Conservation (phyloP, 148 eudicot genomes). For the Camellia granthamiana region DNA sequence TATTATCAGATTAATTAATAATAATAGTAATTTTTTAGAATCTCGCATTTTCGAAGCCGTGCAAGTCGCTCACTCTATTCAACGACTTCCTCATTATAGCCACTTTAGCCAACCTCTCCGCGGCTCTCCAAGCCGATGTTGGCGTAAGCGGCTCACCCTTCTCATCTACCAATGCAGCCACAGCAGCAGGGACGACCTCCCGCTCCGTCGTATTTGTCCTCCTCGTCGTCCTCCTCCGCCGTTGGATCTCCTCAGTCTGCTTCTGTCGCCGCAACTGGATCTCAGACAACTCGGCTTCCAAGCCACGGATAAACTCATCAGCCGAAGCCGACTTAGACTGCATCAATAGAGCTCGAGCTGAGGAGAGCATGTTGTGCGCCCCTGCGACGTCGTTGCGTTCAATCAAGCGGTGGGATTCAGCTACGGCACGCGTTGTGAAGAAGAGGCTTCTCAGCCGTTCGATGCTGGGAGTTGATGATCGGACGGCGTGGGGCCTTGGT, state of each 20-base stretch:
- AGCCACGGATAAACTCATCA: constrained; percentile 40
- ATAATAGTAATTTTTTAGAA: constrained; percentile 28
- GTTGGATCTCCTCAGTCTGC: constrained; percentile 20
- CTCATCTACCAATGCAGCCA: constrained; percentile 38
- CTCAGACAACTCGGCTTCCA: constrained; percentile 73
- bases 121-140: constrained; percentile 96
- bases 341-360: constrained; percentile 63
- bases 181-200: constrained; percentile 21
- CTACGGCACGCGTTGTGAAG: constrained; percentile 72
- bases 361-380: constrained; percentile 59
- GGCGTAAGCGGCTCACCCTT: constrained; percentile 84
- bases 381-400: constrained; percentile 56
- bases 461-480: constrained; percentile 54
- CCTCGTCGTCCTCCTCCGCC: constrained; percentile 20
- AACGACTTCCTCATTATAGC: constrained; percentile 83
- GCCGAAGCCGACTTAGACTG: constrained; percentile 48
- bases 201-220: constrained; percentile 23
- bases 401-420: constrained; percentile 57
- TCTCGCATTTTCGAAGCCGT: constrained; percentile 97
- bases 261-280: constrained; percentile 44
- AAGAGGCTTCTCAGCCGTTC: constrained; percentile 69
- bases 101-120: constrained; percentile 91
- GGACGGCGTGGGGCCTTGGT: constrained; percentile 62
- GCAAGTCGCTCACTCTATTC: constrained; percentile 88
- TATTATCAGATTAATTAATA: neutral